A percentile compares a stretch with the other conserved stretches of the same genome.
Conservation (phyloP, 805 yeast genomes). For the Candida verbasci region DNA sequence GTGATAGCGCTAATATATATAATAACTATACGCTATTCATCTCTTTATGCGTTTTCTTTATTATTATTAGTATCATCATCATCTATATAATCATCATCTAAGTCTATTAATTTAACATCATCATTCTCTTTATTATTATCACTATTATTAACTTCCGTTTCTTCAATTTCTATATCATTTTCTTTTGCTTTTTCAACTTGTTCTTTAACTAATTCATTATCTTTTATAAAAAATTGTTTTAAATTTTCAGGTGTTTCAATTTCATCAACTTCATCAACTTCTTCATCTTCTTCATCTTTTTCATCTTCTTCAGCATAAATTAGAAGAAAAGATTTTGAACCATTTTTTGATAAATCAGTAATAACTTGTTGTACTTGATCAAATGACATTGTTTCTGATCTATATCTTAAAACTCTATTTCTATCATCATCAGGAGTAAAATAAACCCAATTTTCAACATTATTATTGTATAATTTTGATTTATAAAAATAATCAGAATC, state of each 20-base stretch:
- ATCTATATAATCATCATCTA: background rate
- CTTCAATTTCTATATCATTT: background rate
- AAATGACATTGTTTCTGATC: slow-evolving; percentile 17
- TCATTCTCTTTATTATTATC: background rate
- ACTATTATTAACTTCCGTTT: too few species aligned
- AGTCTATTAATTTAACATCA: background rate
- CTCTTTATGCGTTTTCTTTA: too few species aligned
- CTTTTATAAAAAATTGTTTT: slow-evolving; percentile 14
- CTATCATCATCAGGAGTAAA: slow-evolving; percentile 10
- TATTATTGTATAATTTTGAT: slow-evolving; percentile 9
- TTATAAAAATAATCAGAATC: slow-evolving; percentile 26
- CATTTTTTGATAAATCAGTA: slow-evolving; percentile 11
- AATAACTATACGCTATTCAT: too few species aligned
- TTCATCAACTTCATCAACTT: slow-evolving; percentile 8
- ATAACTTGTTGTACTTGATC: slow-evolving; percentile 15
- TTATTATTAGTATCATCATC: too few species aligned
- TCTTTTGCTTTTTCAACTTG: slow-evolving; percentile 1
- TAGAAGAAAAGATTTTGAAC: slow-evolving; percentile 12
- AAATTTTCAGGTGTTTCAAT: slow-evolving; percentile 10
- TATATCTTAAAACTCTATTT: slow-evolving; percentile 13
- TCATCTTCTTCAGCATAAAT: slow-evolving; percentile 16
- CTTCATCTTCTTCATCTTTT: slow-evolving; percentile 13
- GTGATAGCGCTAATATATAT: background rate
- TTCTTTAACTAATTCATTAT: slow-evolving; percentile 11
- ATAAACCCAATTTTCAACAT: slow-evolving; percentile 19